Evolutionary conservation across 768 basidiomycete species (phyloP), one percentile per base, ranked within the genome.

Genomic region (Tylopilus plumbeoviolaceoides): DNA sequence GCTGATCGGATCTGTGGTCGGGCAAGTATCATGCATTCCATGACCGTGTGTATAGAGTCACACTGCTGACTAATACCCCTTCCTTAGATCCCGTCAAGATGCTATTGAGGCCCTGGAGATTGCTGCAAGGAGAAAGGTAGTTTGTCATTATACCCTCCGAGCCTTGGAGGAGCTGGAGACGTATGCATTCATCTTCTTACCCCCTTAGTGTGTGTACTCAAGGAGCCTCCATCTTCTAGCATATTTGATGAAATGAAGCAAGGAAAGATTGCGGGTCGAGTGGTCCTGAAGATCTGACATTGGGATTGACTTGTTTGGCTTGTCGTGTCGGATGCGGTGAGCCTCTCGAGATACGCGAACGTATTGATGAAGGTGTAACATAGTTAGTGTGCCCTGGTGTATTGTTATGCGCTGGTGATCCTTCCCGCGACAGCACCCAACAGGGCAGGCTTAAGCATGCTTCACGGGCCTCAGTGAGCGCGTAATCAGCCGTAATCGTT

Each of bases 71-170:
- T 55, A 18, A 59, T 17, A n/a, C 23, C 14, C 1, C 4, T 25
- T 43, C 11, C 8, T 17, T 28, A 73, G 75, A 11, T 67, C 70
- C 54, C 62, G 72, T 9, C 76, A 78, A 51, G 79, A 81, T 56
- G 73, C 75, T 14, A 62, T 73, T 50, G 77, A 80, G 59, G 75
- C 79, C 2, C 59, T 80, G 42, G 68, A 72, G 15, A 60, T 78
- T 41, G 78, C 75, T 15, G 73, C 70, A 7, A 58, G 63, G 21
- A 75, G 75, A n/a, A 71, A 74, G 47, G 76, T 81, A 54, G 69
- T 61, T 49, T 66, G 67, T 47, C 51, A 57, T 20, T 69, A 65
- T 38, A 52, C 54, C 12, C 44, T 70, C 38, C 48, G 62, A 42
- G 48, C 42, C 0, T 59, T 75, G 30, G 57, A 61, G 11, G 63